A percentile compares a stretch with the other conserved stretches of the same genome.
Conservation (phyloP, 176 grass and related monocot species). For the Otatea glauca region DNA sequence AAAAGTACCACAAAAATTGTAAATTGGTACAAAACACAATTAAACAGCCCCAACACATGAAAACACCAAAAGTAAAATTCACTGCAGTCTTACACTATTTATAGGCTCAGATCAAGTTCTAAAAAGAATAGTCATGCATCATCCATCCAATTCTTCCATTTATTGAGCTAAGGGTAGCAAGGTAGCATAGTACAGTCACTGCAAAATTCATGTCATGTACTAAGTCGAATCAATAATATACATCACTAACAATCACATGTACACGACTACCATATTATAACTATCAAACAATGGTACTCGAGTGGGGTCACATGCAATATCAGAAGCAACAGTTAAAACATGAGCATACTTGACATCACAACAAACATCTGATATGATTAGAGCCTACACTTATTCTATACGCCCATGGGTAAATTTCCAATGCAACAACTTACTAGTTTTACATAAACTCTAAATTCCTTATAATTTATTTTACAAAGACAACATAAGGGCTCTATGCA, state of each 20-base stretch:
- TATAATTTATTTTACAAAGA: constrained; percentile 3
- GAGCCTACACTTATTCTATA: neutral
- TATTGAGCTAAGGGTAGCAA: neutral
- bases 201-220: neutral
- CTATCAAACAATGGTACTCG: neutral
- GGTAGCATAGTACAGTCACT: constrained; percentile 1
- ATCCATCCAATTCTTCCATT: neutral
- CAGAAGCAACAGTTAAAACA: constrained; percentile 17
- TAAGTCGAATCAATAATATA: constrained; percentile 1
- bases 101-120: neutral
- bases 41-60: neutral
- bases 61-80: neutral
- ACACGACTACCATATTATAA: neutral
- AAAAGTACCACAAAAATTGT: neutral
- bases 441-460: neutral
- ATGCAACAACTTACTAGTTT: constrained; percentile 12
- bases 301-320: neutral
- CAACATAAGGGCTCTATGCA: neutral
- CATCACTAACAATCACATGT: constrained; percentile 10
- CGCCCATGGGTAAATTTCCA: neutral
- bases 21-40: neutral
- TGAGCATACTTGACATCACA: neutral
- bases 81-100: neutral
- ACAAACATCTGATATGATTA: constrained; percentile 9
- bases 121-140: neutral